Conservation (phyloP, 2,329 filamentous ascomycete species). For the Aspergillus novoparasiticus region DNA sequence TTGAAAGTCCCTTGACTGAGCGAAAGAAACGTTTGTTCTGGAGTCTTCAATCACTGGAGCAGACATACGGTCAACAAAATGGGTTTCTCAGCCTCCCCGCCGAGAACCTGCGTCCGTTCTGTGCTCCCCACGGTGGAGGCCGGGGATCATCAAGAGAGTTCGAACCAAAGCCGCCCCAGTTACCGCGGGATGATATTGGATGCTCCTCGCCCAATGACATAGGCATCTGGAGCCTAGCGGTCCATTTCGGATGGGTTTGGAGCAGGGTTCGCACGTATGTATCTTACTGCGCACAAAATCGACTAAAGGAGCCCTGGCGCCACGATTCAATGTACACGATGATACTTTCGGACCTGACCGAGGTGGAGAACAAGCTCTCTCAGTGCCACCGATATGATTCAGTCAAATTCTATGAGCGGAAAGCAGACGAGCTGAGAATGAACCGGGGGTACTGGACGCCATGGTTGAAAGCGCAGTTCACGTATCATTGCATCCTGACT, state of each 20-base stretch:
- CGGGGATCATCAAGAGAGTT: slow-evolving; percentile 25
- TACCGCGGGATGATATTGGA: slow-evolving; percentile 51
- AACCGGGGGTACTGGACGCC: slow-evolving; percentile 55
- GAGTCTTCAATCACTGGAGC: slow-evolving; percentile 55
- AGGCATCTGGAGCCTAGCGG: slow-evolving; percentile 55
- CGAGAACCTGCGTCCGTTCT: slow-evolving; percentile 45
- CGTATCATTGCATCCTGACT: slow-evolving; percentile 55
- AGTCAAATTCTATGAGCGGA: slow-evolving; percentile 56
- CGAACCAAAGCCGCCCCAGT: slow-evolving; percentile 42
- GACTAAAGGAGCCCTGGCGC: slow-evolving; percentile 54
- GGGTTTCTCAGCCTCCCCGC: slow-evolving; percentile 47
- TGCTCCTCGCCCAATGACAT: slow-evolving; percentile 44
- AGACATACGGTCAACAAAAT: slow-evolving; percentile 52
- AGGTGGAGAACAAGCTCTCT: slow-evolving; percentile 49
- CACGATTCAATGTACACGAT: slow-evolving; percentile 56
- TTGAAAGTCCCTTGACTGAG: slow-evolving; percentile 41
- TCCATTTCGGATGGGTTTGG: slow-evolving; percentile 57
- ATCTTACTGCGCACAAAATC: slow-evolving; percentile 51
- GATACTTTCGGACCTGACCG: slow-evolving; percentile 55
- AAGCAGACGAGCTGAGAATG: slow-evolving; percentile 48
- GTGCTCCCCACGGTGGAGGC: slow-evolving; percentile 23
- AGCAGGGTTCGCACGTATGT: slow-evolving; percentile 50
- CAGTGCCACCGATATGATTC: slow-evolving; percentile 57
- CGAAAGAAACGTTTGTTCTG: slow-evolving; percentile 56
- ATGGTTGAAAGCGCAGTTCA: slow-evolving; percentile 58